These are phyloP conservation scores for Globisporangium barbulae DNA, from an alignment of 352 stramenopile species.

Conservation along the genomic window DNA sequence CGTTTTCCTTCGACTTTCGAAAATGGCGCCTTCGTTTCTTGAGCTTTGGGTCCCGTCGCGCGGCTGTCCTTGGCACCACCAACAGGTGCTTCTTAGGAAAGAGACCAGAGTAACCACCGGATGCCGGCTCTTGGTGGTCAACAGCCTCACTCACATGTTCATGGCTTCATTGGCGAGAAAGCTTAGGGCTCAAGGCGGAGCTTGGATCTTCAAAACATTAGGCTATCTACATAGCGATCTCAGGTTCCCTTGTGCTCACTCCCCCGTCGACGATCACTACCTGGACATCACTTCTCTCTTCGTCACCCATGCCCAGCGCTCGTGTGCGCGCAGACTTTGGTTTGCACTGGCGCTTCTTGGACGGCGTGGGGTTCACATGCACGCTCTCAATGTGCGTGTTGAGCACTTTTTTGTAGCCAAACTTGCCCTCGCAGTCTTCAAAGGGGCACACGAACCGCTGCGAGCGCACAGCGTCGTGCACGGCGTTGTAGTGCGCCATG, in stretches of 20 bases:
- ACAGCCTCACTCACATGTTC: too few species aligned
- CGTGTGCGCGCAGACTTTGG: neutral
- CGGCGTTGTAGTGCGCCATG: slow-evolving; percentile 72
- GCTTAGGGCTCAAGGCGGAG: neutral
- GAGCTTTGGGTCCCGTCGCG: too few species aligned
- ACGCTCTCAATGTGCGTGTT: slow-evolving; percentile 57
- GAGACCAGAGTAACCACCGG: too few species aligned
- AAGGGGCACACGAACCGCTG: slow-evolving; percentile 62
- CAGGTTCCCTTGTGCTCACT: neutral
- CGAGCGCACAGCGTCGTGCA: slow-evolving; percentile 56
- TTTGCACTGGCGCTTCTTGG: slow-evolving; percentile 17
- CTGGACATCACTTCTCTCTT: neutral
- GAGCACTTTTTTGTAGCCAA: slow-evolving; percentile 76
- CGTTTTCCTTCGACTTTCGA: too few species aligned
- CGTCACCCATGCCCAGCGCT: neutral
- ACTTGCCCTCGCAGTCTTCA: slow-evolving; percentile 51
- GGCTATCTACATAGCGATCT: neutral
- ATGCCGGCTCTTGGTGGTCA: too few species aligned
- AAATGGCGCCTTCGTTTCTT: too few species aligned
- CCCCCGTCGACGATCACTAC: neutral
- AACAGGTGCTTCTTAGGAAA: too few species aligned
- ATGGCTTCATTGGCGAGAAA: too few species aligned
- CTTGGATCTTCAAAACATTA: neutral
- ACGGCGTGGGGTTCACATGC: slow-evolving; percentile 38
- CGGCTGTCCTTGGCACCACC: too few species aligned